Conservation (phyloP, 2,329 filamentous ascomycete species). For the Aschersonia sp. region DNA sequence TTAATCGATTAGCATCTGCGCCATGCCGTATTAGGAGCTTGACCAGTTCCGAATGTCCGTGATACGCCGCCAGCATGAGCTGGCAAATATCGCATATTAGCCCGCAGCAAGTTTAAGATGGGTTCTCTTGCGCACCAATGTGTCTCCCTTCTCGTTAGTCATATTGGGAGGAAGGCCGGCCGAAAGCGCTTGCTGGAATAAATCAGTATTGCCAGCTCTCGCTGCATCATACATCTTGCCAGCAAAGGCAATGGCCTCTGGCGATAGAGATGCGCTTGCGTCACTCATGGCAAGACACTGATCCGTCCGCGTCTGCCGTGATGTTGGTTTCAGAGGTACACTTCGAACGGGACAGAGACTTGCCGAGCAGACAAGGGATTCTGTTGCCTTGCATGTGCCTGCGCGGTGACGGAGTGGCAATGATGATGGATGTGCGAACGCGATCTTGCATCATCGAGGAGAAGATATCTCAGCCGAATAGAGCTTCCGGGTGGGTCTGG, state of each 20-base stretch:
- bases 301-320: no score
- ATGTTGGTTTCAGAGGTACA: neutral
- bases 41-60: conserved; percentile 49
- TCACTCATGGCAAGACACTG: neutral
- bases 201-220: conserved; percentile 38
- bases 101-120: neutral
- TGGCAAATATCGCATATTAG: conserved; percentile 10
- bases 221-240: conserved; percentile 53
- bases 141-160: conserved; percentile 61
- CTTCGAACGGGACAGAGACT: neutral
- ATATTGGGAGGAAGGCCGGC: conserved; percentile 55
- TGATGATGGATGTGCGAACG: no score
- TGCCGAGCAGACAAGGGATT: neutral
- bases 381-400: no score
- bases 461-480: no score
- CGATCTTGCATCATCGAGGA: no score
- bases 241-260: conserved; percentile 52
- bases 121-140: conserved; percentile 30
- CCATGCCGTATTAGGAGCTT: conserved; percentile 45
- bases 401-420: no score
- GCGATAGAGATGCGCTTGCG: neutral
- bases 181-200: conserved; percentile 48
- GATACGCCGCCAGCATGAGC: conserved; percentile 62
- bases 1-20: conserved; percentile 53
- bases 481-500: no score